phyloP scores from a whole-genome alignment of 2,329 filamentous ascomycete genomes.

The Hypoxylon rubiginosum region DNA sequence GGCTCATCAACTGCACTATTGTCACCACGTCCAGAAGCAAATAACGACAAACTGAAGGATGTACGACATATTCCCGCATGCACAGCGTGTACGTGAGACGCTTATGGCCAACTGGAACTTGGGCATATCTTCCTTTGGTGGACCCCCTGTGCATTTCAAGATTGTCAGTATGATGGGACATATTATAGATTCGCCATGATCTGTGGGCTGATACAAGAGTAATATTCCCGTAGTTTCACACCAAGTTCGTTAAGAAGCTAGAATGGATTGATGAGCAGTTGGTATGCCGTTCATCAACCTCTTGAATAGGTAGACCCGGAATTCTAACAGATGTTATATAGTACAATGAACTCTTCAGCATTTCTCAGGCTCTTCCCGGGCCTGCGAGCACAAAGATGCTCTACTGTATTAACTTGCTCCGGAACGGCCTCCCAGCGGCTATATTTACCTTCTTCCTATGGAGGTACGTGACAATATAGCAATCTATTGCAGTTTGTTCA shows the following conservation, averaged over 20 bases:
- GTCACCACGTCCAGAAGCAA: not conserved
- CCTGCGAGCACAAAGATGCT: slow-evolving; percentile 79
- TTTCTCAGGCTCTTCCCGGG: slow-evolving; percentile 76
- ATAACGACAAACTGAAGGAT: not conserved
- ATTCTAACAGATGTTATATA: not conserved
- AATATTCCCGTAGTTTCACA: slow-evolving; percentile 61
- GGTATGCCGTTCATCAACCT: slow-evolving; percentile 54
- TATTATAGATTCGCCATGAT: not conserved
- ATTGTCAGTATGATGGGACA: slow-evolving; percentile 58
- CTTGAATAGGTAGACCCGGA: not conserved
- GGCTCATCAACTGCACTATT: not conserved
- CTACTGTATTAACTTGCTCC: slow-evolving; percentile 76
- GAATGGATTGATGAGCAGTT: slow-evolving; percentile 78
- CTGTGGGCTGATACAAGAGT: not conserved
- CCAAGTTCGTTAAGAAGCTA: slow-evolving; percentile 70
- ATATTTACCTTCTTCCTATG: slow-evolving; percentile 73
- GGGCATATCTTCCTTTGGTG: slow-evolving; percentile 75
- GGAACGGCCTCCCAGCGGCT: slow-evolving; percentile 70
- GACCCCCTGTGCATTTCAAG: slow-evolving; percentile 77
- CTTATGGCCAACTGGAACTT: slow-evolving; percentile 65
- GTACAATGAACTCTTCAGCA: slow-evolving; percentile 80
- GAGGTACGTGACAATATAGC: slow-evolving; percentile 60
- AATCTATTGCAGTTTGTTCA: not conserved
- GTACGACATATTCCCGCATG: not conserved
- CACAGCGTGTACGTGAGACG: slow-evolving; percentile 11